Evolutionary conservation across 352 stramenopile genomes (phyloP).

Genomic region (Globisporangium abappressorium): DNA sequence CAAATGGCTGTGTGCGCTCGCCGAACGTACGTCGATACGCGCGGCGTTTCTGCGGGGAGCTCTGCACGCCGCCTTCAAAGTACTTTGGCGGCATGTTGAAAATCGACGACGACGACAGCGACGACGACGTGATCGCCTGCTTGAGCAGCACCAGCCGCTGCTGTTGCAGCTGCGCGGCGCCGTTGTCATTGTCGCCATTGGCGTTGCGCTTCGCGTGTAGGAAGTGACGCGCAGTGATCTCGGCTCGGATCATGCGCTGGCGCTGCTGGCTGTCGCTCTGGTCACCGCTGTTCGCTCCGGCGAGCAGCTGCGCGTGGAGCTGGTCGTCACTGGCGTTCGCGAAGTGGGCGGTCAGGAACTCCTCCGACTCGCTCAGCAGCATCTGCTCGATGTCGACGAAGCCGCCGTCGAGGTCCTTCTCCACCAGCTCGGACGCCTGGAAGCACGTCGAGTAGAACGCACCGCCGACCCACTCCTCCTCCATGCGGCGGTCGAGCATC

Average conservation of each 20-base stretch:
- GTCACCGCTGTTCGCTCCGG: background rate
- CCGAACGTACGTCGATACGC: constrained; percentile 62
- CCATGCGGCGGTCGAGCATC: constrained; percentile 47
- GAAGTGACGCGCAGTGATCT: constrained; percentile 20
- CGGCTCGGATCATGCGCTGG: constrained; percentile 15
- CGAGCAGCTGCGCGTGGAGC: background rate
- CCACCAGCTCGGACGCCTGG: constrained; percentile 17
- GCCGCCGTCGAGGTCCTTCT: constrained; percentile 26
- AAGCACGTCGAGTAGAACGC: constrained; percentile 35
- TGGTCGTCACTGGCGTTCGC: constrained; percentile 8
- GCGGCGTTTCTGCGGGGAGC: constrained; percentile 38
- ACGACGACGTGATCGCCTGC: constrained; percentile 14
- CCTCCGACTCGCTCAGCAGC: constrained; percentile 41
- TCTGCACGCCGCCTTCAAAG: constrained; percentile 29
- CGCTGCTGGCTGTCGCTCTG: constrained; percentile 23
- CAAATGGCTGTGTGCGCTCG: constrained; percentile 47
- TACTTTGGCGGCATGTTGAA: constrained; percentile 43
- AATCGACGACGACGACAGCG: constrained; percentile 14
- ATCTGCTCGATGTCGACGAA: constrained; percentile 69
- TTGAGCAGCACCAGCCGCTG: constrained; percentile 17
- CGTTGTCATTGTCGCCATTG: background rate
- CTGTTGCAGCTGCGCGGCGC: constrained; percentile 7
- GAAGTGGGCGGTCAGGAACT: constrained; percentile 29
- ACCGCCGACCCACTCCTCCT: constrained; percentile 39
- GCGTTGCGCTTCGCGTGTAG: constrained; percentile 1